Evolutionary conservation across 345 rosid species (phyloP).

Genomic region (Ricinus communis): DNA sequence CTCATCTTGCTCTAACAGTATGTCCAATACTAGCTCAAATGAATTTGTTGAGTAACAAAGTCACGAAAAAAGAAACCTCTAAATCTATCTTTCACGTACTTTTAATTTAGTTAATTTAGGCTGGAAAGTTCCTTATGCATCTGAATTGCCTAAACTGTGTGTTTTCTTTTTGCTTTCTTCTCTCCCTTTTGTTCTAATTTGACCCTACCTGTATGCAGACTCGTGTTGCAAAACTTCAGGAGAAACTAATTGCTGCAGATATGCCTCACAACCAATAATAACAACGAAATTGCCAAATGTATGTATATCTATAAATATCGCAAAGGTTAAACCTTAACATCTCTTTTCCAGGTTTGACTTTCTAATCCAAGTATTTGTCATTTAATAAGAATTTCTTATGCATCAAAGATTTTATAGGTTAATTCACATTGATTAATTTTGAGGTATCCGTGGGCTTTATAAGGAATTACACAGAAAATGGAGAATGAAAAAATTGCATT

Average conservation of each 20-base stretch:
- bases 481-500: no score
- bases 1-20: no score
- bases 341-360: constrained; percentile 10
- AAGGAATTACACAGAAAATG: no score
- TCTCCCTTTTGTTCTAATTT: not conserved
- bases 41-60: no score
- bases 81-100: not conserved
- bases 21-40: no score
- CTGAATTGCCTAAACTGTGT: not conserved
- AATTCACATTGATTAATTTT: not conserved
- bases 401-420: not conserved
- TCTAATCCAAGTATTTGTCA: not conserved
- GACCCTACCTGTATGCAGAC: constrained; percentile 31
- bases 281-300: not conserved
- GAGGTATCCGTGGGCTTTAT: no score
- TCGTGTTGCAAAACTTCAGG: constrained; percentile 58
- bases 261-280: constrained; percentile 6
- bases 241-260: constrained; percentile 45
- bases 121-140: not conserved
- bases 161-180: not conserved
- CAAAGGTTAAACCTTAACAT: not conserved
- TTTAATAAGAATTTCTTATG: not conserved
- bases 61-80: no score
- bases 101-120: not conserved
- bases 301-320: constrained; percentile 1